phyloP scores from a whole-genome alignment of 2,329 filamentous ascomycete species.

The Alternaria postmessia region DNA sequence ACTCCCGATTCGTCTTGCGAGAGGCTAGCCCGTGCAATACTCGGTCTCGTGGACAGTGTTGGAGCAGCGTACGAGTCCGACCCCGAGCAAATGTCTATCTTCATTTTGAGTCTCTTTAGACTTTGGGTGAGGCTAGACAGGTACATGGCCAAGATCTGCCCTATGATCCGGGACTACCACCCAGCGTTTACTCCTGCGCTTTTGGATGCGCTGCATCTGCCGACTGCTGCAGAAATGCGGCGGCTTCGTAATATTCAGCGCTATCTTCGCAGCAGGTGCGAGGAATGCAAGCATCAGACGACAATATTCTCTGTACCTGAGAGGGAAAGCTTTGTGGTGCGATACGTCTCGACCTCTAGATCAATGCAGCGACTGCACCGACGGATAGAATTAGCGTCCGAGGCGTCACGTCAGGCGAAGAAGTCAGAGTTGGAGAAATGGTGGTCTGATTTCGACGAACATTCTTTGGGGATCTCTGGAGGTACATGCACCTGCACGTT shows the following conservation, averaged over 20 bases:
- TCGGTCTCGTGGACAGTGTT: too few species aligned
- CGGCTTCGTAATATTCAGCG: too few species aligned
- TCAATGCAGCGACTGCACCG: constrained; percentile 29
- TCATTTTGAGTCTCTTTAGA: constrained; percentile 63
- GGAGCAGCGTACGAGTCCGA: constrained; percentile 46
- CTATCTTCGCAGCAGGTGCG: too few species aligned
- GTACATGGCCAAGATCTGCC: constrained; percentile 51
- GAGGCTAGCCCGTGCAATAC: too few species aligned
- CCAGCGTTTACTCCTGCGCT: constrained; percentile 59
- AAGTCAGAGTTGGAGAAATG: too few species aligned
- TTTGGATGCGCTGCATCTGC: constrained; percentile 58
- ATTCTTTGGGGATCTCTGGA: not conserved
- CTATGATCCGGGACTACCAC: constrained; percentile 59
- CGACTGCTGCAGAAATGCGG: too few species aligned
- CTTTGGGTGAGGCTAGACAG: constrained; percentile 66
- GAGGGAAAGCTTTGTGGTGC: constrained; percentile 54
- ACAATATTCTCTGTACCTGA: constrained; percentile 44
- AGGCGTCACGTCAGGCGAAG: not conserved
- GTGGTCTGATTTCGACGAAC: too few species aligned
- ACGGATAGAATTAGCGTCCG: constrained; percentile 45
- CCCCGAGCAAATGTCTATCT: constrained; percentile 59
- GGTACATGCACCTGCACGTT: too few species aligned
- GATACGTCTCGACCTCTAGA: constrained; percentile 52
- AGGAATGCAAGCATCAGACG: too few species aligned
- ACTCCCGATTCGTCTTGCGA: too few species aligned